Evolutionary conservation across 2,329 filamentous ascomycete species (phyloP).

Genomic region (Aureobasidium subglaciale): DNA sequence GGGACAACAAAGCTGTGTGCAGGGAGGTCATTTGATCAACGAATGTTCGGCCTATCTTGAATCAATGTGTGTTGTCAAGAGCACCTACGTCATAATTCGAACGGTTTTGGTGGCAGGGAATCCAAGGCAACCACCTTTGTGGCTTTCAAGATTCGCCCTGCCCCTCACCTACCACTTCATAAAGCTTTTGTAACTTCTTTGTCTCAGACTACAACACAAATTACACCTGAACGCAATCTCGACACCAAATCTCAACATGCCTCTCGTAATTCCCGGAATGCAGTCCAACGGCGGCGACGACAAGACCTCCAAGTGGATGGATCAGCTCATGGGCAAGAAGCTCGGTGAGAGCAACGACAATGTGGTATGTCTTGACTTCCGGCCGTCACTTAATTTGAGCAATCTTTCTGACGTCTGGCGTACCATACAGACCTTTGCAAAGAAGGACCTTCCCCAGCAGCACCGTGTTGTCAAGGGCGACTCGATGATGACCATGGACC

Average conservation of each 20-base stretch:
- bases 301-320: conserved; percentile 38
- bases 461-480: conserved; percentile 42
- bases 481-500: conserved; percentile 41
- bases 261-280: conserved; percentile 45
- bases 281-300: conserved; percentile 35
- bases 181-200: not conserved
- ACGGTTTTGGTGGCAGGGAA: conserved; percentile 12
- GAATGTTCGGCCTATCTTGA: not conserved
- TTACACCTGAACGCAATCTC: not conserved
- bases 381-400: too few species aligned
- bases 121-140: conserved; percentile 14
- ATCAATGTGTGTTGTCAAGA: not conserved
- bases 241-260: conserved; percentile 30
- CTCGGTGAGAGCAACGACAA: conserved; percentile 41
- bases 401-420: not conserved
- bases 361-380: conserved; percentile 31
- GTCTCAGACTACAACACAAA: too few species aligned
- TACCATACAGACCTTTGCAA: conserved; percentile 42
- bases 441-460: conserved; percentile 41
- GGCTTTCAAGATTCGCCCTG: too few species aligned
- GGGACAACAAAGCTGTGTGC: not conserved
- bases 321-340: conserved; percentile 46
- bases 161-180: not conserved
- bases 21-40: conserved; percentile 3
- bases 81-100: conserved; percentile 2